Conservation (phyloP, 805 yeast species). For the Nakazawaea molendinolei region DNA sequence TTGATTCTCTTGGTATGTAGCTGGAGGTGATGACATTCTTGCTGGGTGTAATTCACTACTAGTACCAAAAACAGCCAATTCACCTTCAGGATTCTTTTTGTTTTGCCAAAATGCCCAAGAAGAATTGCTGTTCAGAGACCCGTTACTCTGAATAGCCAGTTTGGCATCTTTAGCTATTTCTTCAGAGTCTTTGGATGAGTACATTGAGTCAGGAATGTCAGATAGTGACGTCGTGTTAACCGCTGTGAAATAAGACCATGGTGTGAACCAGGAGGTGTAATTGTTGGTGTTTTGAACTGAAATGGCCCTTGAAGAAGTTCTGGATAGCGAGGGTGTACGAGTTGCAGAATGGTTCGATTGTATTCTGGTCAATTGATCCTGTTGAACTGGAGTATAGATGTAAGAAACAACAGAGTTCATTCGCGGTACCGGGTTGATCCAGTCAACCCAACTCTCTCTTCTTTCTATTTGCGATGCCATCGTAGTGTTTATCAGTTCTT, state of each 20-base stretch:
- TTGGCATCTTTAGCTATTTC: slow-evolving; percentile 19
- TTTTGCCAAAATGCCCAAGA: slow-evolving; percentile 24
- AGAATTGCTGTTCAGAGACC: slow-evolving; percentile 14
- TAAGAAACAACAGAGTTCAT: slow-evolving; percentile 10
- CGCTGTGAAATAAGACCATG: slow-evolving; percentile 16
- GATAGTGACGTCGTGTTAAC: not conserved
- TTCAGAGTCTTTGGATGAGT: slow-evolving; percentile 16
- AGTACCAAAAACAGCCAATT: slow-evolving; percentile 24
- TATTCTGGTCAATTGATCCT: not conserved
- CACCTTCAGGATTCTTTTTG: slow-evolving; percentile 14
- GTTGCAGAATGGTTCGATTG: not conserved
- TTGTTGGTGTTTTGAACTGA: too few relatives aligned
- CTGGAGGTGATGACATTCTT: slow-evolving; percentile 18
- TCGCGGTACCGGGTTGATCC: slow-evolving; percentile 8
- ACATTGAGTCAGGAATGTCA: slow-evolving; percentile 12
- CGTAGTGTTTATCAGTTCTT: not conserved
- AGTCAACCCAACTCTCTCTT: slow-evolving; percentile 10
- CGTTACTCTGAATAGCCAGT: slow-evolving; percentile 17
- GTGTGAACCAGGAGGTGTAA: slow-evolving; percentile 14
- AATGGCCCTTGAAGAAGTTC: not conserved
- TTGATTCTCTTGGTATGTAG: slow-evolving; percentile 21
- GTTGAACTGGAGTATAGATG: slow-evolving; percentile 8
- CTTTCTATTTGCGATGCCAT: not conserved
- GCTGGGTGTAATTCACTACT: slow-evolving; percentile 22
- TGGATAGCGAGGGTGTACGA: slow-evolving; percentile 2